Evolutionary conservation across 2,329 filamentous ascomycete genomes (phyloP).

Genomic region (Teratosphaeria pseudoeucalypti): DNA sequence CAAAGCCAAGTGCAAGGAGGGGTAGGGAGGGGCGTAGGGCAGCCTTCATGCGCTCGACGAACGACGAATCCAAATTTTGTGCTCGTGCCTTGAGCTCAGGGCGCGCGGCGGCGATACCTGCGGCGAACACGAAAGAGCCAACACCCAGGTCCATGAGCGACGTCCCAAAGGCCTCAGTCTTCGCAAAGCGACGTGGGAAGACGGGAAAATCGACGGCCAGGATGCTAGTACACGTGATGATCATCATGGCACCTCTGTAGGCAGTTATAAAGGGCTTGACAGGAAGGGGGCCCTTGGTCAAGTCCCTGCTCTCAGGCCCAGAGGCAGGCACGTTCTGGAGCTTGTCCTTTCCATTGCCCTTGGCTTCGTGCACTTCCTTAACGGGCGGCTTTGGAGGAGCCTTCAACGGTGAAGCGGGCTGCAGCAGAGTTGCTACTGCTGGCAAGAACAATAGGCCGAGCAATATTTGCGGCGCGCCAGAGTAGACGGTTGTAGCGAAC

Average conservation of each 20-base stretch:
- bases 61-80: constrained; percentile 28
- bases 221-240: constrained; percentile 80
- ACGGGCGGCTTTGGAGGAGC: constrained; percentile 12
- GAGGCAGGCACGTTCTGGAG: constrained; percentile 12
- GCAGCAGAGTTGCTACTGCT: constrained; percentile 41
- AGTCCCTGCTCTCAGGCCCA: neutral
- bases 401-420: constrained; percentile 25
- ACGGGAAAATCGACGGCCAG: constrained; percentile 92
- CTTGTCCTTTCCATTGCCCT: constrained; percentile 14
- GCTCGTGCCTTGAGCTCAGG: constrained; percentile 57
- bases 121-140: constrained; percentile 92
- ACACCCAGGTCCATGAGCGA: constrained; percentile 98
- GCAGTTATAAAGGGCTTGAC: constrained; percentile 86
- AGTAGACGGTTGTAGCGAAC: constrained; percentile 78
- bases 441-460: constrained; percentile 64
- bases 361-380: constrained; percentile 8
- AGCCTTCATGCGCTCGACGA: constrained; percentile 49
- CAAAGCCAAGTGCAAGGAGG: constrained; percentile 65
- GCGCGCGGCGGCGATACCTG: constrained; percentile 79
- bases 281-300: constrained; percentile 46
- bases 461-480: constrained; percentile 61
- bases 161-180: constrained; percentile 98
- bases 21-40: constrained; percentile 75
- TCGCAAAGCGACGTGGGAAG: constrained; percentile 89
- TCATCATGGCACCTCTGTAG: constrained; percentile 85